A percentile compares a stretch with the other conserved stretches of the same genome.
These are phyloP conservation scores for Neoboletus brunneissimus DNA, from an alignment of 768 basidiomycete species.

Conservation along the genomic window DNA sequence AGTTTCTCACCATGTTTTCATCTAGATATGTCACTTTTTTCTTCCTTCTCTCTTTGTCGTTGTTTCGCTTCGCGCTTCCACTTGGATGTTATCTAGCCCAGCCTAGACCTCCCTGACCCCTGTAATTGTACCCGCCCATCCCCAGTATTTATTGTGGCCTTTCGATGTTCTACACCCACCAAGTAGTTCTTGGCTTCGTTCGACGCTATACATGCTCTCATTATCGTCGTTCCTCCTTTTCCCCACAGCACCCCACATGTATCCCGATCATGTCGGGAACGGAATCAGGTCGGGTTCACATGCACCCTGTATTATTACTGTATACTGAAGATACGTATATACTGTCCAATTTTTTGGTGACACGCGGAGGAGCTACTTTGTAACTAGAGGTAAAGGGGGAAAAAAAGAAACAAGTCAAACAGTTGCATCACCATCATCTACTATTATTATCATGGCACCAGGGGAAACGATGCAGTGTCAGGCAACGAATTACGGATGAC, in stretches of 20 bases:
- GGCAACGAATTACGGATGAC: background rate
- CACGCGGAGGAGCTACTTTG: background rate
- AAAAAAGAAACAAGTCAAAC: background rate
- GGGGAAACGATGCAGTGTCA: too few species aligned
- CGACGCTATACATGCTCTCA: background rate
- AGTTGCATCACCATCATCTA: too few species aligned
- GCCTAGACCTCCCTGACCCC: slow-evolving; percentile 24
- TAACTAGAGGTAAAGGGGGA: background rate
- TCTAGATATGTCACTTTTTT: slow-evolving; percentile 33
- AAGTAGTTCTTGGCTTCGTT: background rate
- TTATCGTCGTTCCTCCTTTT: background rate
- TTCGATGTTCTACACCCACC: background rate
- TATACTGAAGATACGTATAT: slow-evolving; percentile 20
- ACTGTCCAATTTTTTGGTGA: background rate
- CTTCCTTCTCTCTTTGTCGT: background rate
- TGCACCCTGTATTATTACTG: slow-evolving; percentile 25
- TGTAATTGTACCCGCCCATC: slow-evolving; percentile 28
- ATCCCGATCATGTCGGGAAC: slow-evolving; percentile 1
- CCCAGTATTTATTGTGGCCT: slow-evolving; percentile 21
- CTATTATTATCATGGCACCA: too few species aligned
- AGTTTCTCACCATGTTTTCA: slow-evolving; percentile 14
- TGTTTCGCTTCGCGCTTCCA: background rate
- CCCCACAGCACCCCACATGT: background rate
- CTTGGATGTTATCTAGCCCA: slow-evolving; percentile 30
- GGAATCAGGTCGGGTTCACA: slow-evolving; percentile 8